Evolutionary conservation across 345 rosid genomes (phyloP).

Genomic region (Rhodomyrtus tomentosa): DNA sequence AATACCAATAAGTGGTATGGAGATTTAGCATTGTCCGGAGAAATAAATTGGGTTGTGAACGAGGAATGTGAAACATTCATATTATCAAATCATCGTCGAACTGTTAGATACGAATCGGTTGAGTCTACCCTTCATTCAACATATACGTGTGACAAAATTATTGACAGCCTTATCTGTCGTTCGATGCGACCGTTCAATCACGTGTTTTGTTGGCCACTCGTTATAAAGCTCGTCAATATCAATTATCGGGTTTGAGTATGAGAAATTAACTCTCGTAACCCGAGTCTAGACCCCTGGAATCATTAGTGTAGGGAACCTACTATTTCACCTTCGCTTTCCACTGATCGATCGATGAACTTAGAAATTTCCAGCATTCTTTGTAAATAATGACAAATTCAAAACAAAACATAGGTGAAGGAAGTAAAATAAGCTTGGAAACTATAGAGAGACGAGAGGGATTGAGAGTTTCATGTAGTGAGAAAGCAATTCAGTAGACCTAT

Average conservation of each 20-base stretch:
- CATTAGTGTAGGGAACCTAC: not conserved
- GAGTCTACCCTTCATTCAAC: not conserved
- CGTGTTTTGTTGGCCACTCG: not conserved
- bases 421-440: not conserved
- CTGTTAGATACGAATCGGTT: fast-evolving
- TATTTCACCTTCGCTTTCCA: not conserved
- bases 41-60: not conserved
- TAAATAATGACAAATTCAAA: not conserved
- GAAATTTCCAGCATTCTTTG: not conserved
- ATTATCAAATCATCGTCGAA: not conserved
- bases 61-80: not conserved
- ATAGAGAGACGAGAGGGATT: not conserved
- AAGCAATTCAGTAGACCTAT: not conserved
- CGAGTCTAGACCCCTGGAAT: fast-evolving
- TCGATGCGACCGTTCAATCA: not conserved
- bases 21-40: not conserved
- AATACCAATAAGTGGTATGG: not conserved
- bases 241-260: not conserved
- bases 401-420: not conserved
- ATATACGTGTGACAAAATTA: not conserved
- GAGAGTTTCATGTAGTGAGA: not conserved
- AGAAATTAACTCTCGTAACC: not conserved
- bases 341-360: not conserved
- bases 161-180: fast-evolving
- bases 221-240: not conserved